Percentiles rank a stretch among this genome's conserved stretches.
These are phyloP conservation scores for Aspergillus amoenus DNA, from an alignment of 2,329 filamentous ascomycete species.

Conservation along the genomic window DNA sequence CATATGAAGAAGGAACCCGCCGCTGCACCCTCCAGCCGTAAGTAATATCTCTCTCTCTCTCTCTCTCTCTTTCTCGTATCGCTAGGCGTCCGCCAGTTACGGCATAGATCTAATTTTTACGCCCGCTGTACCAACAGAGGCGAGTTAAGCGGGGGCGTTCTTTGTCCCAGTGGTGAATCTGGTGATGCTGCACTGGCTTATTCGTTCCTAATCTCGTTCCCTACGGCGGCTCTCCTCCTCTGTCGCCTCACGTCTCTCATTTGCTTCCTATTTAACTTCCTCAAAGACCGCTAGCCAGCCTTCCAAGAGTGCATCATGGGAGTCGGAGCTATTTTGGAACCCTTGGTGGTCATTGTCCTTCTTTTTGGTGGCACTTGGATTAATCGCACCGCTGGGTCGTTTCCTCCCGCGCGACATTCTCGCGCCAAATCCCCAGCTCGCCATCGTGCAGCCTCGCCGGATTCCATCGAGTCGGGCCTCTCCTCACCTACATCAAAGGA, in stretches of 20 bases:
- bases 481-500: slow-evolving; percentile 38
- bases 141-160: not conserved
- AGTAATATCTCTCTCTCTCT: not conserved
- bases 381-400: slow-evolving; percentile 51
- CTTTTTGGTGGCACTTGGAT: slow-evolving; percentile 63
- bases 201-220: not conserved
- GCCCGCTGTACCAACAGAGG: not conserved
- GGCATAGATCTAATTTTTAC: not conserved
- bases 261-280: not conserved
- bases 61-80: not conserved
- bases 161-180: slow-evolving; percentile 2
- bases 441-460: slow-evolving; percentile 33
- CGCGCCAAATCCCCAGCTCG: slow-evolving; percentile 21
- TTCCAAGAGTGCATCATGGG: slow-evolving; percentile 45
- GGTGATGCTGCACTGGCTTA: slow-evolving; percentile 1
- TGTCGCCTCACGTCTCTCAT: not conserved
- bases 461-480: slow-evolving; percentile 41
- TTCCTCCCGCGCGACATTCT: slow-evolving; percentile 15
- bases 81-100: not conserved
- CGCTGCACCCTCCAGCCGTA: not conserved
- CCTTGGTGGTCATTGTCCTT: slow-evolving; percentile 60
- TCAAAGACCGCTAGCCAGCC: not conserved
- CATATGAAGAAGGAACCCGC: slow-evolving; percentile 3
- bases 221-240: not conserved
- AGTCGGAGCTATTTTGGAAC: slow-evolving; percentile 59